Base-by-base conservation (phyloP, 2,329 filamentous ascomycete species). In the Beauveria sp. region DNA sequence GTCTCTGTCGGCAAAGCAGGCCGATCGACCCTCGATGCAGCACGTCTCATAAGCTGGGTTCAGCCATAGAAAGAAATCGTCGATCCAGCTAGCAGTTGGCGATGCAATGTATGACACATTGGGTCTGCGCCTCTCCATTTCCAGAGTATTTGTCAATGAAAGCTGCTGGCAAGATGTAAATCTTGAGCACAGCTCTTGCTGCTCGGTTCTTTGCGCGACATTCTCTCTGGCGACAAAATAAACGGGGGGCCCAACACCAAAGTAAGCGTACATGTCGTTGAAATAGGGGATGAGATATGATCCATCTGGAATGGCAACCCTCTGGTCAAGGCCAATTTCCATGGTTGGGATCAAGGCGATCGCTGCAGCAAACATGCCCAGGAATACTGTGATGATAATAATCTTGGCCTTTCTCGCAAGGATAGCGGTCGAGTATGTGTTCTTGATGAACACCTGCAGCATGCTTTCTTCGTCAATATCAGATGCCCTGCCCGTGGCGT, bases 211-310 rank as follows among this genome's bases (percentile, higher is more conserved):
- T 63, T 89, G 77, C 0, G 93, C 96, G 18, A 87, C 82, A 67
- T 98, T 95, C 54, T 89, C 84, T 22, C 87, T 86, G 3, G 93
- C 91, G 51, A 99, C 91, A 72, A 99, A 99, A 74, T 98, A 99
- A 8, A 99, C 92, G 0, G 95, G 95, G 54, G 95, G 93, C 0
- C 95, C 96, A 18, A 87, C 87, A 63, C 93, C 90, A 68, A 98
- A 89, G 72, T 99, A 99, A 63, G 86, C 86, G 72, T 97, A 96
- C 34, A 99, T 79, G 71, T 99, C 95, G 70, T 98, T 92, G 75
- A 99, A 99, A 74, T 96, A 99, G 10, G 89, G 86, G 64, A 99
- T 96, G 56, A 99, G 79, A 72, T 99, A 99, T 1, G 93, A 98
- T 69, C 91, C 93, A 65, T 90, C 90, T 0, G 95, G 95, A 62